phyloP scores from a whole-genome alignment of 768 basidiomycete species.

The Boletus rubroflammeus region DNA sequence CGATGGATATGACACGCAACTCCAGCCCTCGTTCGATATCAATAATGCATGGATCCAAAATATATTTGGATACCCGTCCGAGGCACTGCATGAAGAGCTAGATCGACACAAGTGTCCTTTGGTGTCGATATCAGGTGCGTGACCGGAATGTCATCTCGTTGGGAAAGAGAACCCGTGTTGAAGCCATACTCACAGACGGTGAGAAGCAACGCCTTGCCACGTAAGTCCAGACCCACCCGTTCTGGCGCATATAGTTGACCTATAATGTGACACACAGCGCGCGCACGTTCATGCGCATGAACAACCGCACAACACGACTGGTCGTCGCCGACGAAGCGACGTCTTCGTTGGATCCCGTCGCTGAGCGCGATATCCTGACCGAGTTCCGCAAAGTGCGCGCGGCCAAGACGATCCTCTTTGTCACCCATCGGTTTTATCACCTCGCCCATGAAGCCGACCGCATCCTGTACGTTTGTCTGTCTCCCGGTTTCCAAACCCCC shows the following conservation, averaged over 20 bases:
- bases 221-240: constrained; percentile 31
- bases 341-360: constrained; percentile 52
- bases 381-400: constrained; percentile 35
- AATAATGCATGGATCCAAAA: constrained; percentile 21
- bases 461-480: constrained; percentile 43
- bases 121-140: constrained; percentile 24
- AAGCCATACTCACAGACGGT: constrained; percentile 27
- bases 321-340: constrained; percentile 58
- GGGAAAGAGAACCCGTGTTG: neutral
- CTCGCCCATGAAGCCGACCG: constrained; percentile 48
- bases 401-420: constrained; percentile 53
- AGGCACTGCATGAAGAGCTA: constrained; percentile 17
- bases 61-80: constrained; percentile 18
- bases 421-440: constrained; percentile 53
- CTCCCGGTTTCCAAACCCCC: neutral
- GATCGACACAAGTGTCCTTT: constrained; percentile 21
- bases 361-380: constrained; percentile 47
- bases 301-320: constrained; percentile 37
- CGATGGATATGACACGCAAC: constrained; percentile 33
- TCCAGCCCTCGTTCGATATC: constrained; percentile 19
- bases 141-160: neutral
- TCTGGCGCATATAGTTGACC: neutral
- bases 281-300: constrained; percentile 42
- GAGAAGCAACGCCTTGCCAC: constrained; percentile 49
- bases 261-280: constrained; percentile 30